Evolutionary conservation across 2,329 filamentous ascomycete species (phyloP).

Genomic region (Aureobasidium namibiae): DNA sequence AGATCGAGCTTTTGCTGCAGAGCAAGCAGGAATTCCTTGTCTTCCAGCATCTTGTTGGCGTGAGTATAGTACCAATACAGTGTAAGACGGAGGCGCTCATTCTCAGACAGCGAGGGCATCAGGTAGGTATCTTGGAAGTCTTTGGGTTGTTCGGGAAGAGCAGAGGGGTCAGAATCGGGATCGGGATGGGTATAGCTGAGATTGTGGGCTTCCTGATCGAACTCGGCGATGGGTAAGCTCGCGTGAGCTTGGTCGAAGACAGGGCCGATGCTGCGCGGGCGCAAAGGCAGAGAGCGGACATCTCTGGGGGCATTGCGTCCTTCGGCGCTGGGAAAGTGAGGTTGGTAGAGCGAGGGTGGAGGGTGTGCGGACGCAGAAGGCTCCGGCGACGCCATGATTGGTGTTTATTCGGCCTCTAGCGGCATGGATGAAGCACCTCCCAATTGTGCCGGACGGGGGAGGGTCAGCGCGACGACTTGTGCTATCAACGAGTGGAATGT

Average conservation of each 20-base stretch:
- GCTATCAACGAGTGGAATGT: too few species aligned
- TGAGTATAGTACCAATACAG: slow-evolving; percentile 39
- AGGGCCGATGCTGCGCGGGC: slow-evolving; percentile 9
- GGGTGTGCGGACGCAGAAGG: neutral
- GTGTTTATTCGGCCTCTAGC: neutral
- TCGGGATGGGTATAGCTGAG: neutral
- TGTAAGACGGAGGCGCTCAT: slow-evolving; percentile 31
- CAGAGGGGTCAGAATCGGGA: slow-evolving; percentile 16
- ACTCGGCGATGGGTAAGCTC: slow-evolving; percentile 8
- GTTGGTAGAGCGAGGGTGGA: neutral
- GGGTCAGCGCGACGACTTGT: too few species aligned
- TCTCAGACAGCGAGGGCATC: slow-evolving; percentile 27
- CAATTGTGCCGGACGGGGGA: too few species aligned
- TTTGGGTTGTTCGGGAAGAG: slow-evolving; percentile 10
- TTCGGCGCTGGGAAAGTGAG: slow-evolving; percentile 16
- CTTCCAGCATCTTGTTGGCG: slow-evolving; percentile 28
- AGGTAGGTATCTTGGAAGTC: slow-evolving; percentile 25
- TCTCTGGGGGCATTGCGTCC: neutral
- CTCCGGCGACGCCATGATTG: neutral
- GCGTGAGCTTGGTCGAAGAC: slow-evolving; percentile 12
- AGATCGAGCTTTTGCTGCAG: slow-evolving; percentile 37
- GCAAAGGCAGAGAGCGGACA: neutral
- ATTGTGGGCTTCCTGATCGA: slow-evolving; percentile 1
- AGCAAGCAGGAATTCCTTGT: slow-evolving; percentile 33
- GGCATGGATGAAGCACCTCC: neutral